A percentile compares a stretch with the other conserved stretches of the same genome.
Conservation (phyloP, 495 filamentous ascomycete species). For the Trichocladium uniseriatum region DNA sequence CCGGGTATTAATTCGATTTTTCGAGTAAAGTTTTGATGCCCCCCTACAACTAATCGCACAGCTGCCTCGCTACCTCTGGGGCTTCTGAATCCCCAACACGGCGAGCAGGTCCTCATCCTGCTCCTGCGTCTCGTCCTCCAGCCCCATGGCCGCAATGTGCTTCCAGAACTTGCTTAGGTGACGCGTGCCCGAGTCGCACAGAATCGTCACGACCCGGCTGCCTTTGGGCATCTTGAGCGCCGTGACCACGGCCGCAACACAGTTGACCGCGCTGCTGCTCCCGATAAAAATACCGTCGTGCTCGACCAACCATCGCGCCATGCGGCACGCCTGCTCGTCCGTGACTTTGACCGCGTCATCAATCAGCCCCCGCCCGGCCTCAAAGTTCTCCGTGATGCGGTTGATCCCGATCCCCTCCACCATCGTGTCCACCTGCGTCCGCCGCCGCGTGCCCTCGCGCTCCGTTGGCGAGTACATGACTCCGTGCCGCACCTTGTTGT, state of each 20-base stretch:
- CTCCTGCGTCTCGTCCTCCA: constrained; percentile 12
- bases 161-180: constrained; percentile 96
- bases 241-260: constrained; percentile 75
- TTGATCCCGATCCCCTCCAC: constrained; percentile 96
- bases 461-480: constrained; percentile 93
- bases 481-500: constrained; percentile 79
- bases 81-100: constrained; percentile 26
- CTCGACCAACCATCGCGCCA: constrained; percentile 94
- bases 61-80: constrained; percentile 4
- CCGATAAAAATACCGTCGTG: constrained; percentile 92
- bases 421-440: constrained; percentile 89
- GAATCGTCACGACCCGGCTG: constrained; percentile 75
- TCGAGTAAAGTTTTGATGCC: too few relatives aligned
- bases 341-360: constrained; percentile 85
- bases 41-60: too few relatives aligned
- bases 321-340: constrained; percentile 83
- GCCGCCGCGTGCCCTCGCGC: constrained; percentile 75
- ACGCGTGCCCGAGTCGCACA: constrained; percentile 84
- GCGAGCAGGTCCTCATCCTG: constrained; percentile 25
- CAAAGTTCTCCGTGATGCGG: constrained; percentile 82
- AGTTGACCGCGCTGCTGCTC: constrained; percentile 92
- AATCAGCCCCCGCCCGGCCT: constrained; percentile 71
- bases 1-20: constrained; percentile 2
- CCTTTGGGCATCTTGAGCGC: constrained; percentile 59
- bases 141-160: constrained; percentile 49